Evolutionary conservation across 1,139 yeast genomes (phyloP).

Genomic region (Yamadazyma triangularis): DNA sequence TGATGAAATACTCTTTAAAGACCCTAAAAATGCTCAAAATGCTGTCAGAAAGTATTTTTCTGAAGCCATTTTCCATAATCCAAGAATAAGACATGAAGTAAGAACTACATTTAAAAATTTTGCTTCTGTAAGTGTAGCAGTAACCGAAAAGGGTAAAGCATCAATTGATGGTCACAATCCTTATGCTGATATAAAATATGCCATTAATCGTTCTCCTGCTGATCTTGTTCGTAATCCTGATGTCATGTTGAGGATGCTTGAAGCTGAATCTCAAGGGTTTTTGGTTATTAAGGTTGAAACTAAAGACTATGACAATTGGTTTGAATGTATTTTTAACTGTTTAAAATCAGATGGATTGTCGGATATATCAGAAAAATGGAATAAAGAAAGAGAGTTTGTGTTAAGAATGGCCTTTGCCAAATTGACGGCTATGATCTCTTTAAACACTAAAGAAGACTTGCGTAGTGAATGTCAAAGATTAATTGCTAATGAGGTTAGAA

Average conservation of each 20-base stretch:
- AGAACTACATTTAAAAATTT: constrained; percentile 64
- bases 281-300: constrained; percentile 45
- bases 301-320: constrained; percentile 40
- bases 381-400: constrained; percentile 64
- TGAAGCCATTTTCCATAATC: constrained; percentile 78
- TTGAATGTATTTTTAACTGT: constrained; percentile 48
- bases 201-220: constrained; percentile 70
- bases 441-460: constrained; percentile 79
- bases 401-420: constrained; percentile 65
- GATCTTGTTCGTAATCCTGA: constrained; percentile 77
- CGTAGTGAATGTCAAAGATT: constrained; percentile 73
- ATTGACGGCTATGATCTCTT: constrained; percentile 62
- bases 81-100: constrained; percentile 72
- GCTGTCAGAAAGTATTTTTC: constrained; percentile 75
- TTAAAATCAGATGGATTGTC: constrained; percentile 81
- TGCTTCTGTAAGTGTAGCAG: constrained; percentile 66
- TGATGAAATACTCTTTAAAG: constrained; percentile 53
- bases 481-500: constrained; percentile 67
- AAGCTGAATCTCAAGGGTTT: constrained; percentile 73
- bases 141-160: constrained; percentile 84
- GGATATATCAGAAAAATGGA: constrained; percentile 80
- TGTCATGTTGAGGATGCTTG: constrained; percentile 79
- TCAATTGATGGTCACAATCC: constrained; percentile 79
- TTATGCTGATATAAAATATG: constrained; percentile 88
- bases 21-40: constrained; percentile 60